Conservation (phyloP, 2,329 filamentous ascomycete species). For the Nectriaceae sp. region DNA sequence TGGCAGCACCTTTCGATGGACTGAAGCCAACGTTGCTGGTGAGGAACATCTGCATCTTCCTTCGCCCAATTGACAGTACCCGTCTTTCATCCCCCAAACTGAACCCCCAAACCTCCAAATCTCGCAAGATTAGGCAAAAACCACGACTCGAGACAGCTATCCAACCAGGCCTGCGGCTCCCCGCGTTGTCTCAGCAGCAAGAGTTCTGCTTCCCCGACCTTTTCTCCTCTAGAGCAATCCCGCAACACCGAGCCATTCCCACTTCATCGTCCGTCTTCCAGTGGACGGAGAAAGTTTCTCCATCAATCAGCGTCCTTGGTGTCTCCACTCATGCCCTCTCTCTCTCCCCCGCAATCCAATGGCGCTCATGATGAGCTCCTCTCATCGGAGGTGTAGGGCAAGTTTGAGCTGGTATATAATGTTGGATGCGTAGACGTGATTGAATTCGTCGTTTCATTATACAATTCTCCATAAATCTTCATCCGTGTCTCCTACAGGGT, state of each 20-base stretch:
- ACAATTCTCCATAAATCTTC: no score
- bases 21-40: neutral
- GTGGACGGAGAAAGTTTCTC: neutral
- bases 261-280: neutral
- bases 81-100: neutral
- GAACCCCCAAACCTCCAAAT: neutral
- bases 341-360: neutral
- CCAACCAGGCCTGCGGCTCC: no score
- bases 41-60: neutral
- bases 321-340: slow-evolving; percentile 6
- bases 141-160: no score
- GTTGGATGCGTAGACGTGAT: no score
- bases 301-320: neutral
- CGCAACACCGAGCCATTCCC: neutral
- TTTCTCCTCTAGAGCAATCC: neutral
- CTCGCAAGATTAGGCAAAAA: no score
- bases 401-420: no score
- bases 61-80: neutral
- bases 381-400: no score
- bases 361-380: no score
- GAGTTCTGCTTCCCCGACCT: neutral
- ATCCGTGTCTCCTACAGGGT: no score
- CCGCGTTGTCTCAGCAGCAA: neutral
- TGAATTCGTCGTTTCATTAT: no score
- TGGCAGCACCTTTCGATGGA: no score